A percentile compares a stretch with the other conserved stretches of the same genome.
These are phyloP conservation scores for Malassezia sympodialis DNA, from an alignment of 1,284 basidiomycete species.

Conservation along the genomic window DNA sequence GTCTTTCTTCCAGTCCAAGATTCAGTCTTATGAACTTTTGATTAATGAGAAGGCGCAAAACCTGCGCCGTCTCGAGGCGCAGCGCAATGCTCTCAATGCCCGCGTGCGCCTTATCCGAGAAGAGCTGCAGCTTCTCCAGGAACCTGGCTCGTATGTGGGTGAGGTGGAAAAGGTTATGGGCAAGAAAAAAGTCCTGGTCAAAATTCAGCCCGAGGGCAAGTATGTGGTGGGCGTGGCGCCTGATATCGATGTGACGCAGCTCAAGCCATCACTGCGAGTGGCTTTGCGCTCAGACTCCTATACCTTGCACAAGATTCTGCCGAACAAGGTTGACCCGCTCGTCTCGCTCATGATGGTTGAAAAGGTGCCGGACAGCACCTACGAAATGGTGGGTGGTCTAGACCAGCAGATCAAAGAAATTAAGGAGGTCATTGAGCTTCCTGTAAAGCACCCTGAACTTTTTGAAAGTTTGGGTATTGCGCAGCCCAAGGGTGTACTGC, in stretches of 20 bases:
- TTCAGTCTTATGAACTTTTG: constrained; percentile 76
- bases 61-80: constrained; percentile 83
- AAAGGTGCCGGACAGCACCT: constrained; percentile 96
- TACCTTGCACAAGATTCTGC: constrained; percentile 52
- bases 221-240: constrained; percentile 92
- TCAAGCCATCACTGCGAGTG: constrained; percentile 81
- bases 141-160: constrained; percentile 93
- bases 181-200: constrained; percentile 96
- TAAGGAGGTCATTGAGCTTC: constrained; percentile 96
- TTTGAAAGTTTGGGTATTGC: constrained; percentile 94
- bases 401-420: constrained; percentile 99
- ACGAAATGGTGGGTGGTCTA: constrained; percentile 98
- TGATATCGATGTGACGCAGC: constrained; percentile 69
- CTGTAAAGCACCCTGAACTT: constrained; percentile 94
- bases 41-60: constrained; percentile 97
- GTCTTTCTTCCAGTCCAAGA: constrained; percentile 91
- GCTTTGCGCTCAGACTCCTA: constrained; percentile 93
- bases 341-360: constrained; percentile 81
- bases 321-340: constrained; percentile 48
- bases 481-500: constrained; percentile 64
- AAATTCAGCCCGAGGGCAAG: constrained; percentile 97
- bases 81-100: constrained; percentile 90
- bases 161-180: constrained; percentile 98
- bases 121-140: constrained; percentile 86
- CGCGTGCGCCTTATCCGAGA: constrained; percentile 74